Evolutionary conservation across 1,284 basidiomycete genomes (phyloP).

Genomic region (Quambalaria eucalypti): DNA sequence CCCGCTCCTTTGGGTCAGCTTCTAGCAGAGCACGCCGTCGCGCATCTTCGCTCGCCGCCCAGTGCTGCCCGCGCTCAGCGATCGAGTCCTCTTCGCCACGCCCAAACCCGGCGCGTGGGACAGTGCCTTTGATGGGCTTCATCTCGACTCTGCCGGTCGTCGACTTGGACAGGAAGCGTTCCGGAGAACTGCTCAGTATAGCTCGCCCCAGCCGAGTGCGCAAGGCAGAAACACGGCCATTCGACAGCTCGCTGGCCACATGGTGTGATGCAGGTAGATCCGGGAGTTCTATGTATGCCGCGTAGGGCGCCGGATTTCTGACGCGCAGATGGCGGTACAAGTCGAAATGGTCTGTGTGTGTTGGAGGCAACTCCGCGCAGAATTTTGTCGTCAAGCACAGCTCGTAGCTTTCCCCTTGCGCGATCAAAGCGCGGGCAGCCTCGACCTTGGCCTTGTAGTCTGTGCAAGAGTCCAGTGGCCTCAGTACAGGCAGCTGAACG

Average conservation of each 20-base stretch:
- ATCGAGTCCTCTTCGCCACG: conserved; percentile 26
- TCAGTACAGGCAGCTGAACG: background rate
- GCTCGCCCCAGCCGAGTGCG: no score
- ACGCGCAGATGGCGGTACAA: conserved; percentile 48
- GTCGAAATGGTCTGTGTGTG: conserved; percentile 19
- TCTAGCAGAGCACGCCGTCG: conserved; percentile 53
- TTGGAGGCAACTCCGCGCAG: conserved; percentile 12
- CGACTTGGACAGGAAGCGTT: conserved; percentile 81
- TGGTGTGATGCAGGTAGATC: conserved; percentile 47
- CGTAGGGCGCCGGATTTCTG: conserved; percentile 83
- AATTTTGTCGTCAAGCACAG: conserved; percentile 78
- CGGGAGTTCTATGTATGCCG: conserved; percentile 67
- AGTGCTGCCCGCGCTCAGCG: background rate
- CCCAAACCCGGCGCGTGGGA: conserved; percentile 36
- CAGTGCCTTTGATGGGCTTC: conserved; percentile 86
- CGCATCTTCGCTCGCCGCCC: background rate
- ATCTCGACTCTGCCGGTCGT: conserved; percentile 65
- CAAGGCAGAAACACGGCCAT: no score
- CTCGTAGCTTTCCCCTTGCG: conserved; percentile 87
- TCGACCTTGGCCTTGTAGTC: conserved; percentile 66
- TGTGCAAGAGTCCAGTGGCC: background rate
- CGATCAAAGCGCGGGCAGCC: conserved; percentile 65
- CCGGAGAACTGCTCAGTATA: conserved; percentile 67
- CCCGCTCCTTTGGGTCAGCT: conserved; percentile 79
- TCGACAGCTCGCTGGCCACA: background rate